phyloP scores from a whole-genome alignment of 345 rosid genomes.

The Isatis tinctoria region DNA sequence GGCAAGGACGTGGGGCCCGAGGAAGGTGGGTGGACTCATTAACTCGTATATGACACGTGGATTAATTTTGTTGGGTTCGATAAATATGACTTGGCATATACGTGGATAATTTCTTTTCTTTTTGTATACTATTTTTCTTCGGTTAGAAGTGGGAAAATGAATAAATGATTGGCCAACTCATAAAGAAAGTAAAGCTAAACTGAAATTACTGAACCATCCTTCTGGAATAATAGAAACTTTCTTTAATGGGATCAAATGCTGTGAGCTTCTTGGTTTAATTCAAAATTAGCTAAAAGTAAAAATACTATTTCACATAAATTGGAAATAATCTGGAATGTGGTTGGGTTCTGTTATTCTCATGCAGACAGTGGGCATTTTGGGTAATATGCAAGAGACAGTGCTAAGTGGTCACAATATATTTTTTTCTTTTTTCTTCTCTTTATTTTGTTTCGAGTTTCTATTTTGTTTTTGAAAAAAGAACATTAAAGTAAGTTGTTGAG shows the following conservation, averaged over 20 bases:
- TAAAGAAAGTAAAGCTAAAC: neutral
- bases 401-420: conserved; percentile 24
- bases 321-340: conserved; percentile 1
- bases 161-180: conserved; percentile 31
- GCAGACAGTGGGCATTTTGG: neutral
- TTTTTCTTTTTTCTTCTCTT: neutral
- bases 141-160: neutral
- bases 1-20: conserved; percentile 29
- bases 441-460: neutral
- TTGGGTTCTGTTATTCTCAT: conserved; percentile 7
- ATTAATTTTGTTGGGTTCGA: neutral
- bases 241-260: neutral
- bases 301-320: conserved; percentile 12
- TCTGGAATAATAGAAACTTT: conserved; percentile 3
- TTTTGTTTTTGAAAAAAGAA: conserved; percentile 4
- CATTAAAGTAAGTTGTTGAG: conserved; percentile 27
- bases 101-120: neutral
- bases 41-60: conserved; percentile 15
- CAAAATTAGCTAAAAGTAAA: neutral
- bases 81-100: conserved; percentile 10
- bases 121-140: neutral
- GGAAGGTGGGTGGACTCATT: conserved; percentile 29
- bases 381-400: conserved; percentile 19
- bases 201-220: neutral
- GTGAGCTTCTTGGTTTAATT: neutral